These are phyloP conservation scores for Ophiognomonia clavigignenti-juglandacearum DNA, from an alignment of 2,329 filamentous ascomycete genomes.

Conservation along the genomic window DNA sequence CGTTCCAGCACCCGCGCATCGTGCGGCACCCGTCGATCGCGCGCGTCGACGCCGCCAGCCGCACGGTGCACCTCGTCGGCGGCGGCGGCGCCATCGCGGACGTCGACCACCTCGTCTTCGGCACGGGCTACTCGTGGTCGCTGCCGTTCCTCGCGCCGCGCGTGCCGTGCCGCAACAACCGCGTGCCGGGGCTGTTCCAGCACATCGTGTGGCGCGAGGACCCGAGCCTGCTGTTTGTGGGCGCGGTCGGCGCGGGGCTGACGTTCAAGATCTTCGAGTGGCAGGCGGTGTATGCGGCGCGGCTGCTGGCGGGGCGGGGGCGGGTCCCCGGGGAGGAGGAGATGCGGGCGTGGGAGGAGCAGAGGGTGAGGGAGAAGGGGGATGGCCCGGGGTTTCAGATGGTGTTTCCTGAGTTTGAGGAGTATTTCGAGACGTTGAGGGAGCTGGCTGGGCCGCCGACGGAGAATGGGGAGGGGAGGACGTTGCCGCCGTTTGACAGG, in stretches of 20 bases:
- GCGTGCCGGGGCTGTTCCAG: conserved; percentile 51
- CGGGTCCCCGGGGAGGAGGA: conserved; percentile 42
- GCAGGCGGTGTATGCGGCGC: conserved; percentile 59
- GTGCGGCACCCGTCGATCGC: conserved; percentile 14
- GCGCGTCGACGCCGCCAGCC: conserved; percentile 16
- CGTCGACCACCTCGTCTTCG: conserved; percentile 61
- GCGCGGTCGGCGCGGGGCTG: conserved; percentile 51
- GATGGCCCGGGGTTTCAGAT: conserved; percentile 53
- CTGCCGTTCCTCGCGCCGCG: conserved; percentile 55
- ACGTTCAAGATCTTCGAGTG: conserved; percentile 68
- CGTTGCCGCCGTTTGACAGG: conserved; percentile 37
- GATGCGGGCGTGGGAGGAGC: conserved; percentile 52
- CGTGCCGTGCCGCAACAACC: conserved; percentile 48
- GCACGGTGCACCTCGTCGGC: conserved; percentile 49
- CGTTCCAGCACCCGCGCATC: conserved; percentile 23
- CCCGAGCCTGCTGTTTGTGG: conserved; percentile 52
- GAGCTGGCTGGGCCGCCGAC: conserved; percentile 40
- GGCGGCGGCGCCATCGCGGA: conserved; percentile 44
- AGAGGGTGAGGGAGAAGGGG: conserved; percentile 47
- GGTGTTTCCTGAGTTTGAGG: conserved; percentile 57
- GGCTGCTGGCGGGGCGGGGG: conserved; percentile 51
- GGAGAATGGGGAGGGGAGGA: conserved; percentile 36
- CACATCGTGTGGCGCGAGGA: conserved; percentile 53
- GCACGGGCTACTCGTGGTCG: conserved; percentile 62
- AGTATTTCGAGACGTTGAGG: conserved; percentile 57